These are phyloP conservation scores for Phylloporus rhodoxanthus DNA, from an alignment of 768 basidiomycete species.

Conservation along the genomic window DNA sequence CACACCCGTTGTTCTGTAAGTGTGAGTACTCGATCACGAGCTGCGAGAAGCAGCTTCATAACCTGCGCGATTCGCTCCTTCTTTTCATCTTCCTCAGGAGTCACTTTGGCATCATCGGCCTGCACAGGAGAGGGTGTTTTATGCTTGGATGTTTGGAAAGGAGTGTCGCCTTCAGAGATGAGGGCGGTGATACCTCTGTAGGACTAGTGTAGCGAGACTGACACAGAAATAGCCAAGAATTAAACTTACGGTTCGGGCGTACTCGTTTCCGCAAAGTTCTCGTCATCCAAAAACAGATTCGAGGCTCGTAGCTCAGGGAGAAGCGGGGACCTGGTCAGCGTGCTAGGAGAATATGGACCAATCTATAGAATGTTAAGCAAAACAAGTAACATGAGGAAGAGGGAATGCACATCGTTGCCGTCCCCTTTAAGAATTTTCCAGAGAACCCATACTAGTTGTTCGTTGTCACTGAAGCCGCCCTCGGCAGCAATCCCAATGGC, in stretches of 20 bases:
- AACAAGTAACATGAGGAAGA: neutral
- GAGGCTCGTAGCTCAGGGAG: slow-evolving; percentile 70
- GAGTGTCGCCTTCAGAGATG: slow-evolving; percentile 4
- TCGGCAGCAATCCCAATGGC: slow-evolving; percentile 47
- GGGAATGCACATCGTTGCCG: slow-evolving; percentile 59
- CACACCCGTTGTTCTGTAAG: slow-evolving; percentile 69
- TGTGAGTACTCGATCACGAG: slow-evolving; percentile 65
- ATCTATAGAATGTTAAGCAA: slow-evolving; percentile 43
- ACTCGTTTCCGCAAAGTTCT: slow-evolving; percentile 42
- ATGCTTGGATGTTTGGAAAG: slow-evolving; percentile 1
- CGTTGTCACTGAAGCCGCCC: slow-evolving; percentile 51
- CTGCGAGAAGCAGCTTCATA: slow-evolving; percentile 62
- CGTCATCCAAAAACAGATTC: slow-evolving; percentile 65
- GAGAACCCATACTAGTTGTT: slow-evolving; percentile 79
- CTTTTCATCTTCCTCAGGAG: slow-evolving; percentile 48
- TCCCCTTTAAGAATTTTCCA: slow-evolving; percentile 85
- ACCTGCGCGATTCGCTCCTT: slow-evolving; percentile 57
- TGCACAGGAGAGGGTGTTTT: slow-evolving; percentile 1
- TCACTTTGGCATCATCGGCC: slow-evolving; percentile 22
- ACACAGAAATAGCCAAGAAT: neutral
- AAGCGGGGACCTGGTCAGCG: slow-evolving; percentile 66
- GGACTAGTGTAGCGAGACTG: slow-evolving; percentile 14
- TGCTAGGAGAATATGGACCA: slow-evolving; percentile 74
- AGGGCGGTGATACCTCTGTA: slow-evolving; percentile 12
- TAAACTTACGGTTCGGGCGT: slow-evolving; percentile 42